Percentiles rank a stretch among this genome's conserved stretches.
Evolutionary conservation across 306 rosid species (phyloP).

Genomic region (Cucumis melo): DNA sequence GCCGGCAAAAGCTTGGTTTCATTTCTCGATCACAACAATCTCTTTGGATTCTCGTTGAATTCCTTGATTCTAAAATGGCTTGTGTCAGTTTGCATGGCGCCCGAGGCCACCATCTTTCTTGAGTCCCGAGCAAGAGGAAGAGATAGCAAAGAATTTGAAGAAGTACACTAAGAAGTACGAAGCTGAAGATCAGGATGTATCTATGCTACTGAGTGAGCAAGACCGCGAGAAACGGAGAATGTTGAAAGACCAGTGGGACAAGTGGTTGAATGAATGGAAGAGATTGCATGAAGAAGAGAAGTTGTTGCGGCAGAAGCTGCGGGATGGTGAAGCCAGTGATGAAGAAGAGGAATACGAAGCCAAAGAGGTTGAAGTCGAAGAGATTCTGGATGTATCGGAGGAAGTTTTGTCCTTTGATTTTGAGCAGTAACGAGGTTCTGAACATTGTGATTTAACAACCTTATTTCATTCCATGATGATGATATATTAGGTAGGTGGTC

Average conservation of each 20-base stretch:
- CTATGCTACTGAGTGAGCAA: constrained; percentile 64
- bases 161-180: constrained; percentile 90
- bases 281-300: constrained; percentile 41
- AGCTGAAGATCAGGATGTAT: constrained; percentile 84
- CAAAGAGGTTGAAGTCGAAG: constrained; percentile 76
- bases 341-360: constrained; percentile 95
- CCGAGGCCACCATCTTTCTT: constrained; percentile 83
- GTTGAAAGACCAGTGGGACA: constrained; percentile 83
- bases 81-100: constrained; percentile 66
- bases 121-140: constrained; percentile 80
- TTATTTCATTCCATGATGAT: neutral
- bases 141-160: constrained; percentile 73
- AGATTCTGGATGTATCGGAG: constrained; percentile 33
- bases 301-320: constrained; percentile 28
- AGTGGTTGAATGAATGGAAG: constrained; percentile 70
- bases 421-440: neutral
- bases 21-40: neutral
- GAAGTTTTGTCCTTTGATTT: constrained; percentile 44
- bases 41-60: neutral
- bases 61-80: neutral
- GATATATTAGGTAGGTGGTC: neutral
- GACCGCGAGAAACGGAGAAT: constrained; percentile 65
- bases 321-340: constrained; percentile 87
- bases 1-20: neutral
- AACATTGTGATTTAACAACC: neutral